Percentiles rank a stretch among this genome's conserved stretches.
Evolutionary conservation across 2,329 filamentous ascomycete species (phyloP).

Genomic region (Pseudogymnoascus sp.): DNA sequence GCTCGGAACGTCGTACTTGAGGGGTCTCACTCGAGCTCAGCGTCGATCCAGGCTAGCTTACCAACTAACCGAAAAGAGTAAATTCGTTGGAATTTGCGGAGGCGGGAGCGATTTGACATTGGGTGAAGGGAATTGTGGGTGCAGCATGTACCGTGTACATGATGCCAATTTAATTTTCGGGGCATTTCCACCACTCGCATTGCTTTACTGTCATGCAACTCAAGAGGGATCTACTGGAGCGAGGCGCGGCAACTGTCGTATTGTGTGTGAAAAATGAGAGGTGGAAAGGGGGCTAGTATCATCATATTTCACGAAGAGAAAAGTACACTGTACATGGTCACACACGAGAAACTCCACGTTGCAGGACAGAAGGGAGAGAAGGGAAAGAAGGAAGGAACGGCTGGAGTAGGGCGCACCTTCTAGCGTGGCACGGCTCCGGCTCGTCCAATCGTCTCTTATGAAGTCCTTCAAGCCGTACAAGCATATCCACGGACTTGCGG

Average conservation of each 20-base stretch:
- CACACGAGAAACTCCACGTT: background rate
- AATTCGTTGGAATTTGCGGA: background rate
- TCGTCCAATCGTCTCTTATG: background rate
- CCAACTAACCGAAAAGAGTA: background rate
- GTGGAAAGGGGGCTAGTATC: background rate
- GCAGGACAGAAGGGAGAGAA: background rate
- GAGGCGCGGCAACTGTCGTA: background rate
- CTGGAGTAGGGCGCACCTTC: background rate
- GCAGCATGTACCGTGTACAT: background rate
- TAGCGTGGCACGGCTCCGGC: background rate
- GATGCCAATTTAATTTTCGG: background rate
- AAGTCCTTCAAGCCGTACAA: background rate
- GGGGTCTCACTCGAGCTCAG: background rate
- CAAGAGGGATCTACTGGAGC: background rate
- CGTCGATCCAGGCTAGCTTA: background rate
- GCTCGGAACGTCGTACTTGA: background rate
- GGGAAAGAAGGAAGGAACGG: background rate
- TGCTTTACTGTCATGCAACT: background rate
- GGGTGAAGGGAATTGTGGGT: conserved; percentile 7
- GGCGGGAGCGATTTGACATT: conserved; percentile 2
- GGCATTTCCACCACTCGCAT: background rate
- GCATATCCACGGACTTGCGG: background rate
- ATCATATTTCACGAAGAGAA: no score
- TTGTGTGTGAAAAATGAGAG: background rate
- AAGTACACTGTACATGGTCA: background rate